These are phyloP conservation scores for Chytriomyces hyalinus DNA, from an alignment of 192 early-diverging fungal species.

Conservation along the genomic window DNA sequence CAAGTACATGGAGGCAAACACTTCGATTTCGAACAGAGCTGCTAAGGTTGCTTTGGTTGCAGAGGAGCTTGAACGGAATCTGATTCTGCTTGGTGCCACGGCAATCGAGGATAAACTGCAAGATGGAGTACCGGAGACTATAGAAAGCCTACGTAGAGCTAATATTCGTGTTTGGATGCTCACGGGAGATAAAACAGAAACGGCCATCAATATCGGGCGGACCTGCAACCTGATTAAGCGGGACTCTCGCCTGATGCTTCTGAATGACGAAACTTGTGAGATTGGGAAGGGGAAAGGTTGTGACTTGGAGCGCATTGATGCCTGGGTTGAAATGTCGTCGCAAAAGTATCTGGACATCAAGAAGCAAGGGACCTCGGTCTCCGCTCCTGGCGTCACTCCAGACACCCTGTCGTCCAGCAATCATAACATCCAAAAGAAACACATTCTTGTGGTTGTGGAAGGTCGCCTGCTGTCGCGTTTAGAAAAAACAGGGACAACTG, in stretches of 20 bases:
- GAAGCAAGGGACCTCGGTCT: not conserved
- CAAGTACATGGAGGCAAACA: conserved; percentile 73
- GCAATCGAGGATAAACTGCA: conserved; percentile 89
- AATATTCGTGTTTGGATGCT: conserved; percentile 87
- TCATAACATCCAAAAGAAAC: not conserved
- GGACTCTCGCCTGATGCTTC: conserved; percentile 44
- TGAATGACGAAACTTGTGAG: conserved; percentile 29
- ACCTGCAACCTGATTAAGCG: conserved; percentile 74
- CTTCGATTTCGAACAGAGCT: conserved; percentile 76
- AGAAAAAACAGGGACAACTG: conserved; percentile 41
- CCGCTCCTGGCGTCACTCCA: not conserved
- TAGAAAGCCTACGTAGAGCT: conserved; percentile 75
- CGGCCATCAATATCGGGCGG: conserved; percentile 87
- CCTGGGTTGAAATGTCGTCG: not conserved
- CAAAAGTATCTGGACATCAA: not conserved
- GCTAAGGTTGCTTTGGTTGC: conserved; percentile 73
- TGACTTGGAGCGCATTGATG: not conserved
- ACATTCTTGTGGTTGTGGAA: conserved; percentile 38
- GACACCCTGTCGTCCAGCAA: conserved; percentile 2
- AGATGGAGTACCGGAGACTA: conserved; percentile 82
- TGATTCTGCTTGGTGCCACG: conserved; percentile 78
- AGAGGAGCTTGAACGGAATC: conserved; percentile 73
- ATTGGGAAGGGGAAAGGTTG: not conserved
- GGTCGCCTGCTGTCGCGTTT: conserved; percentile 39
- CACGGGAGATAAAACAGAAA: conserved; percentile 88